Percentiles rank a stretch among this genome's conserved stretches.
Evolutionary conservation across 2,329 filamentous ascomycete genomes (phyloP).

Genomic region (Fusarium nurragi): DNA sequence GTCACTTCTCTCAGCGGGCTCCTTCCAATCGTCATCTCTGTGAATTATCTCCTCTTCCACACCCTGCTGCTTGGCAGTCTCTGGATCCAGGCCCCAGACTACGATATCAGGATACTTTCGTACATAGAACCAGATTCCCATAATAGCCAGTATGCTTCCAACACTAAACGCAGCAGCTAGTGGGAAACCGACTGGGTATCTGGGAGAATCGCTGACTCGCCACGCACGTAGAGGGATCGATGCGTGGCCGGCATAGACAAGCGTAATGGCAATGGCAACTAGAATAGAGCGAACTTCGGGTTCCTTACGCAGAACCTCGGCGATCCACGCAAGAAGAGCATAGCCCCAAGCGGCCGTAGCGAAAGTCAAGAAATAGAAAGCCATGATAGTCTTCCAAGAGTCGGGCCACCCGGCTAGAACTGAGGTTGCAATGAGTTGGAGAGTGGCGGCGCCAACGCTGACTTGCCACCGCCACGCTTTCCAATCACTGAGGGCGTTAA

Average conservation of each 20-base stretch:
- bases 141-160: conserved; percentile 33
- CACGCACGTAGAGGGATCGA: conserved; percentile 37
- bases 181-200: conserved; percentile 35
- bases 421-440: conserved; percentile 48
- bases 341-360: conserved; percentile 49
- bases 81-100: conserved; percentile 24
- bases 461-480: conserved; percentile 59
- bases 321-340: conserved; percentile 45
- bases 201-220: conserved; percentile 35
- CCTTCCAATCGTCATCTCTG: background rate
- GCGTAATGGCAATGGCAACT: conserved; percentile 30
- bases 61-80: background rate
- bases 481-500: conserved; percentile 63
- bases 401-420: conserved; percentile 40
- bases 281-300: conserved; percentile 43
- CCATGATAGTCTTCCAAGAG: conserved; percentile 44
- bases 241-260: conserved; percentile 38
- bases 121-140: conserved; percentile 34
- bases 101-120: conserved; percentile 25
- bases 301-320: conserved; percentile 44
- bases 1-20: background rate
- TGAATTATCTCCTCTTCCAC: background rate
- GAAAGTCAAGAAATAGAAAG: conserved; percentile 51
- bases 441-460: conserved; percentile 58
- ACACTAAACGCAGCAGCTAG: conserved; percentile 31